A percentile compares a stretch with the other conserved stretches of the same genome.
Conservation (phyloP, 305 asterid genomes). For the Fraxinus dipetala region DNA sequence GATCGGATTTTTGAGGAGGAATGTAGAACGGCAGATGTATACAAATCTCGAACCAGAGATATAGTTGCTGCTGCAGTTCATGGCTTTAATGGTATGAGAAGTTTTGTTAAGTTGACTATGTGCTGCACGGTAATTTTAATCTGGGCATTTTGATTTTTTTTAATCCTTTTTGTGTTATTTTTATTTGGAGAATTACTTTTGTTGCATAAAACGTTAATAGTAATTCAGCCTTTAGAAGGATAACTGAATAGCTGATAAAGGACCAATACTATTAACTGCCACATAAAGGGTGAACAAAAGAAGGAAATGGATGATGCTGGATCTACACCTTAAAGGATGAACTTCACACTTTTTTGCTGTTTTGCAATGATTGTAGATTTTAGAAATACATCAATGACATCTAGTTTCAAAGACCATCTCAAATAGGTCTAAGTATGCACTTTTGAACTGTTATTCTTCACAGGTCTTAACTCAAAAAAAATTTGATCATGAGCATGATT, state of each 20-base stretch:
- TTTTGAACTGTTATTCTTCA: neutral
- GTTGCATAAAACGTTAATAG: neutral
- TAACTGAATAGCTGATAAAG: neutral
- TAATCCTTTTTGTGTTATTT: neutral
- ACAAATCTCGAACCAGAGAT: slow-evolving; percentile 58
- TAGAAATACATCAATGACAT: neutral
- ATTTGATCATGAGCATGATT: neutral
- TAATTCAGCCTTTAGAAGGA: neutral
- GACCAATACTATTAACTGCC: neutral
- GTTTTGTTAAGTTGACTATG: neutral
- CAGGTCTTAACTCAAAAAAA: neutral
- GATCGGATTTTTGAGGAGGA: slow-evolving; percentile 69
- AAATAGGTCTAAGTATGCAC: neutral
- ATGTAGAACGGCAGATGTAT: slow-evolving; percentile 61
- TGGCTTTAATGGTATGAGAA: slow-evolving; percentile 72
- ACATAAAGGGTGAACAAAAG: neutral
- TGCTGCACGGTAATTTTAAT: neutral
- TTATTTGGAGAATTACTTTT: neutral
- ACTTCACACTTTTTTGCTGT: neutral
- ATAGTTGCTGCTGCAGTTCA: slow-evolving; percentile 70
- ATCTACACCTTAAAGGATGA: neutral
- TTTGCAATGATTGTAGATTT: neutral
- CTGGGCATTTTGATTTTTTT: neutral
- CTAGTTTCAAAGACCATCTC: neutral
- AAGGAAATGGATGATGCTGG: neutral